Evolutionary conservation across 345 rosid genomes (phyloP), one percentile per base, ranked within the genome.

Genomic region (Moricandia moricandioides): DNA sequence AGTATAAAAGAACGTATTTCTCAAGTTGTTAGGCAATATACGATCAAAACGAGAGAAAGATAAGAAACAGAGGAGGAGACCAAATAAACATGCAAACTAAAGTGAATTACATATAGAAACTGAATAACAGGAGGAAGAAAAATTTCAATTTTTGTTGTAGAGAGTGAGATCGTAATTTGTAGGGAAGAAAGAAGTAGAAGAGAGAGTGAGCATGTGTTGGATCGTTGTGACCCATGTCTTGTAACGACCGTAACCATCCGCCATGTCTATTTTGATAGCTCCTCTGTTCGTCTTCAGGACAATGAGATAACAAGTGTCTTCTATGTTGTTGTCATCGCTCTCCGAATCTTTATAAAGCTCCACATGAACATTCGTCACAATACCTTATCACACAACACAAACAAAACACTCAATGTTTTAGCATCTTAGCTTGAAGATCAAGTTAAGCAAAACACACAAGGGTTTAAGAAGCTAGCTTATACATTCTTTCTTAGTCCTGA

Each of bases 181-280:
- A 37, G 66, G 75, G 7, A 70, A 65, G 40, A 93, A 85, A 81
- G 95, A 85, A n/a, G n/a, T n/a, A 81, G 86, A 51, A 55, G 93
- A 90, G 69, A 88, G 81, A 77, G 76, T 74, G 58, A 95, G 92
- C 90, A 95, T 81, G n/a, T n/a, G n/a, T n/a, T n/a, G n/a, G n/a
- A n/a, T n/a, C n/a, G n/a, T n/a, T n/a, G n/a, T n/a, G n/a, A n/a
- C n/a, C n/a, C n/a, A n/a, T n/a, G n/a, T n/a, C n/a, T n/a, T n/a
- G n/a, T n/a, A n/a, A n/a, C n/a, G n/a, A n/a, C n/a, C n/a, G n/a
- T n/a, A 82, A 82, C 91, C 92, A 49, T 88, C 96, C 1, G 75
- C 89, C 93, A 91, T 86, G 88, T 95, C 97, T 24, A 95, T 76
- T 75, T 95, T 95, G 13, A 87, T 81, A 17, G 79, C 24, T 21